Conservation (phyloP, 768 basidiomycete genomes). For the Termitomyces sp. region DNA sequence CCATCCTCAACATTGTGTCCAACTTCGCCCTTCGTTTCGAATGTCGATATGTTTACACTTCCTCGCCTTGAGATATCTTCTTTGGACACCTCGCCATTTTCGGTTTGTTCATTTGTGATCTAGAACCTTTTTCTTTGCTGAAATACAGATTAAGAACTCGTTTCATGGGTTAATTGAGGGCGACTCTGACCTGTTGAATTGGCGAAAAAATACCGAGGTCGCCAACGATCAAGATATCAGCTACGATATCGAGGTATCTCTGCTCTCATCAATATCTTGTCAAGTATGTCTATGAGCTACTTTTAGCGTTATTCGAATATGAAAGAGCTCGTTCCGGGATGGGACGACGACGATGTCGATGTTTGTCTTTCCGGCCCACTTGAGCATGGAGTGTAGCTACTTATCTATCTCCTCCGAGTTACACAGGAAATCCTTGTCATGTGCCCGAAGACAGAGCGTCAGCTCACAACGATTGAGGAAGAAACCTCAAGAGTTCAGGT, state of each 20-base stretch:
- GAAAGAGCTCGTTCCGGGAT: conserved; percentile 35
- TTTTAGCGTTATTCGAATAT: conserved; percentile 35
- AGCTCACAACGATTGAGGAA: conserved; percentile 27
- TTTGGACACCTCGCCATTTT: conserved; percentile 12
- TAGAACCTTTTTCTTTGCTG: not conserved
- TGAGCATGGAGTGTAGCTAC: not conserved
- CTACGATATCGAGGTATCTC: conserved; percentile 36
- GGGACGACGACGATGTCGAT: conserved; percentile 45
- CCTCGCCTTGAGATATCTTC: conserved; percentile 12
- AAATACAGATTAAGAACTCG: conserved; percentile 1
- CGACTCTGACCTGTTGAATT: not conserved
- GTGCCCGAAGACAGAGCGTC: conserved; percentile 28
- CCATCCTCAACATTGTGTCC: conserved; percentile 12
- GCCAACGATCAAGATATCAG: conserved; percentile 21
- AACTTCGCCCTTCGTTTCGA: conserved; percentile 1
- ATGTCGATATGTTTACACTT: not conserved
- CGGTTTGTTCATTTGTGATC: not conserved
- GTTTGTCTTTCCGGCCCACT: conserved; percentile 19
- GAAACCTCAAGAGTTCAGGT: conserved; percentile 20
- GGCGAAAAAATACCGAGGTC: not conserved
- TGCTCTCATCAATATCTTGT: not conserved
- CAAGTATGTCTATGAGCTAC: not conserved
- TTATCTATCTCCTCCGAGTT: not conserved
- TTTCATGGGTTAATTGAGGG: conserved; percentile 12
- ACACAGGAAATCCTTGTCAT: conserved; percentile 44